These are phyloP conservation scores for Aspergillus mulundensis DNA, from an alignment of 495 filamentous ascomycete genomes.

Conservation along the genomic window DNA sequence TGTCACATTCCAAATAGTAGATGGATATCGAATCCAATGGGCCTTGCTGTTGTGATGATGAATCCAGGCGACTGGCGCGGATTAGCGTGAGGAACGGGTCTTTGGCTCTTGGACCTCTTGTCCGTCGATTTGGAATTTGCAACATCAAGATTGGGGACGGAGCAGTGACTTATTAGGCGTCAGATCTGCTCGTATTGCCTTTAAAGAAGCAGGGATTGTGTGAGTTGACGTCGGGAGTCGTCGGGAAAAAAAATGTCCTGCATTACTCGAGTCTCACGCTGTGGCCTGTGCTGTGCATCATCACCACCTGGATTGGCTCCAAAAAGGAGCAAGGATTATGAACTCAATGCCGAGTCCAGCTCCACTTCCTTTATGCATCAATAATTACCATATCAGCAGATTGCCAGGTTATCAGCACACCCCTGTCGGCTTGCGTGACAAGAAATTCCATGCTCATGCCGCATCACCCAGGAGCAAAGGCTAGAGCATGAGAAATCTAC, in stretches of 20 bases:
- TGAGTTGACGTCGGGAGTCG: slow-evolving; percentile 1
- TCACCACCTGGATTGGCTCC: neutral
- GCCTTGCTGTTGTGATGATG: neutral
- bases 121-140: slow-evolving; percentile 8
- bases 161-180: neutral
- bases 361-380: slow-evolving; percentile 19
- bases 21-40: slow-evolving; percentile 7
- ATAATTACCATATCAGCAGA: slow-evolving; percentile 5
- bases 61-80: neutral
- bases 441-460: neutral
- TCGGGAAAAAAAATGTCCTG: slow-evolving; percentile 7
- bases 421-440: slow-evolving; percentile 5
- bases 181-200: neutral
- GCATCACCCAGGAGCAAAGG: slow-evolving; percentile 6
- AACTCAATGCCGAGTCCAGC: neutral
- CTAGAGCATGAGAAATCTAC: slow-evolving; percentile 16
- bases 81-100: slow-evolving; percentile 8
- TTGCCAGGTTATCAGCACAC: neutral
- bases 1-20: slow-evolving; percentile 17
- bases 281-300: slow-evolving; percentile 1
- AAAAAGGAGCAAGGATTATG: neutral
- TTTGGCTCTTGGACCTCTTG: neutral
- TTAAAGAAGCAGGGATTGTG: neutral
- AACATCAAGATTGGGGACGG: slow-evolving; percentile 6
- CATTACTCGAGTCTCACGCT: neutral